These are phyloP conservation scores for Pachyrhizus erosus DNA, from an alignment of 306 rosid genomes.

Conservation along the genomic window DNA sequence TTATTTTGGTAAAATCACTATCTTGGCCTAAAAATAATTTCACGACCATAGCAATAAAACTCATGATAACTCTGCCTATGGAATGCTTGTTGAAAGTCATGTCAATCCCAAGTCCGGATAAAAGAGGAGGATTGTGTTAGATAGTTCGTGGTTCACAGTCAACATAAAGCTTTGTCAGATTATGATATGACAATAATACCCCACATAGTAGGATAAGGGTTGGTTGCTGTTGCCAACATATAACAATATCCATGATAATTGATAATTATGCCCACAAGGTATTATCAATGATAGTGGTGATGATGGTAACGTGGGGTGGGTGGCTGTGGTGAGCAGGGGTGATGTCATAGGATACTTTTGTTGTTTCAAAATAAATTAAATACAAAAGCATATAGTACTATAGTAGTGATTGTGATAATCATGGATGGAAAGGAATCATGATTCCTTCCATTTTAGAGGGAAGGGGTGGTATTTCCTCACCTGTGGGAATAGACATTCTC, in stretches of 20 bases:
- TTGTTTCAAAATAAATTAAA: too few species aligned
- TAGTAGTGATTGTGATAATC: neutral
- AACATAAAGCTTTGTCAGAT: neutral
- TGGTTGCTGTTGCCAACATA: neutral
- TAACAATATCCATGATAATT: neutral
- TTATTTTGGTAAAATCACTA: neutral
- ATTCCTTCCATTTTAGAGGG: neutral
- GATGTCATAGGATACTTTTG: neutral
- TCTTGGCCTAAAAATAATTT: neutral
- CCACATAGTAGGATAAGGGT: neutral
- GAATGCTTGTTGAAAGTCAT: neutral
- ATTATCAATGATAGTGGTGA: neutral
- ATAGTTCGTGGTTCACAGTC: neutral
- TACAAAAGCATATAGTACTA: neutral
- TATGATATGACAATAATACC: neutral
- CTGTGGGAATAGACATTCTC: neutral
- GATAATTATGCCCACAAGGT: neutral
- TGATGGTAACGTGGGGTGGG: neutral
- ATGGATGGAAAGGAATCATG: neutral
- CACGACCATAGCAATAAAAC: neutral
- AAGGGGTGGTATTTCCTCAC: too few species aligned
- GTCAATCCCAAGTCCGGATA: neutral
- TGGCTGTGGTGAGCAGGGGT: neutral
- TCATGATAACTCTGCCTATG: slow-evolving; percentile 8
- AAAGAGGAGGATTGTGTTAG: neutral